Conservation (phyloP, 2,329 filamentous ascomycete species). For the Neofusicoccum parvum region DNA sequence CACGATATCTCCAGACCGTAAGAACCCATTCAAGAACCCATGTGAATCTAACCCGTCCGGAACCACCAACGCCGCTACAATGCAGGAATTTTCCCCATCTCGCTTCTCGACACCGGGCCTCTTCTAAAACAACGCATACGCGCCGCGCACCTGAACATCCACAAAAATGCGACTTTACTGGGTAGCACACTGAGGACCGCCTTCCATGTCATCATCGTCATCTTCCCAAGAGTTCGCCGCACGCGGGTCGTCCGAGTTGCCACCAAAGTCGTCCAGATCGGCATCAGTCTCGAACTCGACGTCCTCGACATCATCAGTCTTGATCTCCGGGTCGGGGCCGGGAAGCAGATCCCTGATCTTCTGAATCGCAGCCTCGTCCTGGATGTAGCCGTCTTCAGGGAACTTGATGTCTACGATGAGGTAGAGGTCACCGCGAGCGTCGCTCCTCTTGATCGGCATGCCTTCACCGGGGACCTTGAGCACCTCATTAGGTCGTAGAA, state of each 20-base stretch:
- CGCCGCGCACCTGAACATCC: not conserved
- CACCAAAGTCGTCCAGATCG: constrained; percentile 82
- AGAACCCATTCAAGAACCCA: not conserved
- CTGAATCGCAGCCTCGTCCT: constrained; percentile 67
- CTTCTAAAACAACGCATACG: not conserved
- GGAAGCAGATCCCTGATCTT: constrained; percentile 77
- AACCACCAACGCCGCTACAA: constrained; percentile 19
- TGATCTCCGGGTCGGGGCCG: constrained; percentile 51
- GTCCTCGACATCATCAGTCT: constrained; percentile 75
- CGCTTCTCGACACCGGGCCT: not conserved
- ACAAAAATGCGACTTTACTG: constrained; percentile 53
- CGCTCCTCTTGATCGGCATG: constrained; percentile 89
- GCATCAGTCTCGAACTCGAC: constrained; percentile 83
- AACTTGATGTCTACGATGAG: constrained; percentile 84
- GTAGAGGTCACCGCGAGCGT: constrained; percentile 83
- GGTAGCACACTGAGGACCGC: constrained; percentile 70
- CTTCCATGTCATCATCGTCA: constrained; percentile 65
- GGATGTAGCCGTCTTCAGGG: constrained; percentile 82
- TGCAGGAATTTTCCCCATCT: not conserved
- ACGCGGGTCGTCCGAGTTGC: constrained; percentile 68
- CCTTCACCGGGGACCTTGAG: constrained; percentile 87
- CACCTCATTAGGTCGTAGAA: constrained; percentile 80
- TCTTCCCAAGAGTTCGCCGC: constrained; percentile 70
- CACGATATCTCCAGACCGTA: not conserved
- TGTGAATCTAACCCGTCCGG: constrained; percentile 4